phyloP scores from a whole-genome alignment of 345 rosid genomes.

The Hibiscus tridactylites region DNA sequence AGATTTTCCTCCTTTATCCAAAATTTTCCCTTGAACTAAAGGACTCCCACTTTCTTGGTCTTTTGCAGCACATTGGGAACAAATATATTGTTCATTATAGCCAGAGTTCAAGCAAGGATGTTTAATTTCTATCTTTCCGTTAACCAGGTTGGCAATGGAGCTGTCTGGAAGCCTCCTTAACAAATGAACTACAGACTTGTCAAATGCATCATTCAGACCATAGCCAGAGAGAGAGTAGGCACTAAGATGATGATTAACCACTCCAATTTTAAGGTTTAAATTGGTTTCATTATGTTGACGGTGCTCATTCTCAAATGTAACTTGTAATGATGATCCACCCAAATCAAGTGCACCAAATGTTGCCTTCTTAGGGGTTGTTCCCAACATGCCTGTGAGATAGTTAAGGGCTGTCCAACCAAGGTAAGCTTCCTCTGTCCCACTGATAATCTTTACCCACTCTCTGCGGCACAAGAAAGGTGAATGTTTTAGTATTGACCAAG shows the following conservation, averaged over 20 bases:
- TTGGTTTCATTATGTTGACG: conserved; percentile 48
- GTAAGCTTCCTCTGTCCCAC: conserved; percentile 94
- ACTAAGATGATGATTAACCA: conserved; percentile 69
- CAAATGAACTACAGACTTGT: conserved; percentile 65
- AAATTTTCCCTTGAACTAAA: conserved; percentile 22
- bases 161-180: conserved; percentile 40
- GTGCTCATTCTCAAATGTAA: conserved; percentile 79
- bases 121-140: conserved; percentile 56
- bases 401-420: conserved; percentile 95
- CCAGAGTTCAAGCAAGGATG: conserved; percentile 95
- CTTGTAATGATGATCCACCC: conserved; percentile 97
- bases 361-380: conserved; percentile 53
- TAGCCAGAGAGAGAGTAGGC: conserved; percentile 97
- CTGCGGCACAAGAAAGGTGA: conserved; percentile 67
- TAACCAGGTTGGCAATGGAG: conserved; percentile 32
- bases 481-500: conserved; percentile 70
- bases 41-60: conserved; percentile 40
- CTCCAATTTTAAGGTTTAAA: conserved; percentile 71
- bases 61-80: conserved; percentile 58
- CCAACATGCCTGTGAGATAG: conserved; percentile 60
- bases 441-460: conserved; percentile 78
- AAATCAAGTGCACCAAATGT: conserved; percentile 96
- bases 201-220: conserved; percentile 98
- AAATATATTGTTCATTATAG: conserved; percentile 58
- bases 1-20: conserved; percentile 46